Evolutionary conservation across 1,139 yeast species (phyloP).

Genomic region (Debaryomyces robertsiae): DNA sequence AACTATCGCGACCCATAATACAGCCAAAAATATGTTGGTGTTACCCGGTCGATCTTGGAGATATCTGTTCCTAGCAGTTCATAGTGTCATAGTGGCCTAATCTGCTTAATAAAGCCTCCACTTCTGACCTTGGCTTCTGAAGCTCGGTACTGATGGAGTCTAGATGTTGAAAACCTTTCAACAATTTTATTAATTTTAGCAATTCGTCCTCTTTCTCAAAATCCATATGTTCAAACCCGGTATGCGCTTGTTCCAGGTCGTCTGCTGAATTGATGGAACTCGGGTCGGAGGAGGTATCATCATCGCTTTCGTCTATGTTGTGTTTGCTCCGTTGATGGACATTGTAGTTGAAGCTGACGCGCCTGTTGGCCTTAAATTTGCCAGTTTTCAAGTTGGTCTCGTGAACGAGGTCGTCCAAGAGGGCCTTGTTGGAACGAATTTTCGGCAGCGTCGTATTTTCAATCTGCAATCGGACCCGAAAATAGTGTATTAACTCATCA

Average conservation of each 20-base stretch:
- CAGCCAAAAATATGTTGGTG: no score
- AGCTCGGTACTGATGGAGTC: constrained; percentile 77
- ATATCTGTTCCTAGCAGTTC: constrained; percentile 28
- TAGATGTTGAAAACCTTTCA: constrained; percentile 62
- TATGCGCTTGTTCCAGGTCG: constrained; percentile 1
- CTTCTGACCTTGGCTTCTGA: constrained; percentile 56
- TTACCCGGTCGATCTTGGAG: constrained; percentile 14
- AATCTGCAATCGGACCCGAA: constrained; percentile 17
- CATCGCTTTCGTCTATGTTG: constrained; percentile 10
- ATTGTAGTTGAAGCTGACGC: constrained; percentile 39
- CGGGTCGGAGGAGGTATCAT: constrained; percentile 6
- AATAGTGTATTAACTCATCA: constrained; percentile 30
- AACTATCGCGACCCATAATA: constrained; percentile 5
- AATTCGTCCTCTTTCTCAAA: constrained; percentile 21
- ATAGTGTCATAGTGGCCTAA: constrained; percentile 48
- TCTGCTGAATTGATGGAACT: constrained; percentile 1
- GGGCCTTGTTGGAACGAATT: constrained; percentile 12
- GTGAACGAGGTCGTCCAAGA: constrained; percentile 30
- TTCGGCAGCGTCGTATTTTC: constrained; percentile 4
- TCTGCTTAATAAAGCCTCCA: constrained; percentile 49
- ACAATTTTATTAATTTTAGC: constrained; percentile 43
- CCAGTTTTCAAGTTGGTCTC: constrained; percentile 31
- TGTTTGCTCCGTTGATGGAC: constrained; percentile 14
- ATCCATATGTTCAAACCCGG: constrained; percentile 14
- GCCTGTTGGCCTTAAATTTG: constrained; percentile 25